These are phyloP conservation scores for Pythium rhizo-oryzae DNA, from an alignment of 352 stramenopile genomes.

Conservation along the genomic window DNA sequence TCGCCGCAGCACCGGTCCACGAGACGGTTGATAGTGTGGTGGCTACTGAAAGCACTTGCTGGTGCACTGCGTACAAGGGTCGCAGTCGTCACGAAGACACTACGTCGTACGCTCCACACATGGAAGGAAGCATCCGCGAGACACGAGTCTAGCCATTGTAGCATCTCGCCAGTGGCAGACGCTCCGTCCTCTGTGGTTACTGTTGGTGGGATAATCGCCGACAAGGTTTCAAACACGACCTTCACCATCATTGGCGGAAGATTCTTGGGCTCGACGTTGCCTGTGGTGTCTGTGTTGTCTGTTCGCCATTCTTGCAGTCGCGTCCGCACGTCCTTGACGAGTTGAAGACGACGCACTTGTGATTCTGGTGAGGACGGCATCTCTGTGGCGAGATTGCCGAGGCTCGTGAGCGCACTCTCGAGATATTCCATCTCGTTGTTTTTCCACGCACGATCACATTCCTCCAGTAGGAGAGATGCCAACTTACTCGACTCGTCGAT, in stretches of 20 bases:
- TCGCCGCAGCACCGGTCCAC: constrained; percentile 52
- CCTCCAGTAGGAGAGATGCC: constrained; percentile 48
- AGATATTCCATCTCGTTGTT: constrained; percentile 72
- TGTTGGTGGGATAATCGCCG: constrained; percentile 24
- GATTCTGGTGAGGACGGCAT: constrained; percentile 28
- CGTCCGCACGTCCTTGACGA: constrained; percentile 39
- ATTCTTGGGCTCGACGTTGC: background rate
- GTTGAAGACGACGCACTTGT: constrained; percentile 34
- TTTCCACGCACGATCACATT: constrained; percentile 64
- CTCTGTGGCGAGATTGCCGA: constrained; percentile 49
- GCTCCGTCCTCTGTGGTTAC: constrained; percentile 8
- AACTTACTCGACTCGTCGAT: constrained; percentile 34
- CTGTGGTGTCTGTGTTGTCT: background rate
- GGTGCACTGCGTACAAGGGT: constrained; percentile 42
- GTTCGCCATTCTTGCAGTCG: constrained; percentile 36
- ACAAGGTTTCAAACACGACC: constrained; percentile 70
- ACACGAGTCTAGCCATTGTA: constrained; percentile 57
- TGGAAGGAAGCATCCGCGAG: constrained; percentile 43
- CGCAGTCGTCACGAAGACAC: constrained; percentile 48
- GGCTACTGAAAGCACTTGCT: constrained; percentile 23
- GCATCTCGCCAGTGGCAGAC: constrained; percentile 25
- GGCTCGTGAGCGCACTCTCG: constrained; percentile 59
- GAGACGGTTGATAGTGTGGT: constrained; percentile 36
- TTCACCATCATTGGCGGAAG: constrained; percentile 74
- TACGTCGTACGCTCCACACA: constrained; percentile 70